phyloP scores from a whole-genome alignment of 1,284 basidiomycete genomes.

The Entoloma clypeatum region DNA sequence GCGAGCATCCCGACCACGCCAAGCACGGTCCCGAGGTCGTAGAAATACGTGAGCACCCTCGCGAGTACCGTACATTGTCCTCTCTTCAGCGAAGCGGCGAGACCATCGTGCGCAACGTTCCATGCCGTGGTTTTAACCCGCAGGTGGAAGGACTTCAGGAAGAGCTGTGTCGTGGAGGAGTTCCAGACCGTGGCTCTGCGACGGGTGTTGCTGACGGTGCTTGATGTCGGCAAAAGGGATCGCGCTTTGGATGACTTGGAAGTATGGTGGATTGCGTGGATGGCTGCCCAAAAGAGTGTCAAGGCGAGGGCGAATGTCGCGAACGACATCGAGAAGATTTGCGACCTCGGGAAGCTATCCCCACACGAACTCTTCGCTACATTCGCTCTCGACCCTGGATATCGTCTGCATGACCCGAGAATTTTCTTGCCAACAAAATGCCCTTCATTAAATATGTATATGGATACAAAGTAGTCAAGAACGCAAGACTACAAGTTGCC shows the following conservation, averaged over 20 bases:
- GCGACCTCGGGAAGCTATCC: too few species aligned
- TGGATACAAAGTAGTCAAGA: conserved; percentile 10
- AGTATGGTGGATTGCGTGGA: conserved; percentile 17
- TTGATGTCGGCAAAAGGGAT: conserved; percentile 15
- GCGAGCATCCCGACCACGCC: conserved; percentile 48
- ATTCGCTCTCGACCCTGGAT: too few species aligned
- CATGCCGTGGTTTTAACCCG: conserved; percentile 50
- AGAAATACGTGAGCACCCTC: conserved; percentile 34
- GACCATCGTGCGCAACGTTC: conserved; percentile 48
- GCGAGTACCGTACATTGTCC: conserved; percentile 22
- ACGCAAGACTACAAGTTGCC: conserved; percentile 18
- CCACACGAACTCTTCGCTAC: too few species aligned
- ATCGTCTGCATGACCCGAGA: too few species aligned
- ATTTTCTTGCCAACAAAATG: neutral
- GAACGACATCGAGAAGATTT: conserved; percentile 15
- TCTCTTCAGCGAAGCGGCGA: conserved; percentile 31
- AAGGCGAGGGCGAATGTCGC: conserved; percentile 17
- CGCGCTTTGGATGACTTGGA: conserved; percentile 12
- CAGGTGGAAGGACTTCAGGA: conserved; percentile 38
- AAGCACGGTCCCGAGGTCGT: conserved; percentile 47
- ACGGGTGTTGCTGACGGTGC: neutral
- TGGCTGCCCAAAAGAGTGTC: conserved; percentile 22
- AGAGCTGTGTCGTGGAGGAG: conserved; percentile 21
- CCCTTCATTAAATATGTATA: neutral
- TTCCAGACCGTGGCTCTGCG: conserved; percentile 13